Conservation (phyloP, 2,329 filamentous ascomycete species). For the Curvularia verruculosa region DNA sequence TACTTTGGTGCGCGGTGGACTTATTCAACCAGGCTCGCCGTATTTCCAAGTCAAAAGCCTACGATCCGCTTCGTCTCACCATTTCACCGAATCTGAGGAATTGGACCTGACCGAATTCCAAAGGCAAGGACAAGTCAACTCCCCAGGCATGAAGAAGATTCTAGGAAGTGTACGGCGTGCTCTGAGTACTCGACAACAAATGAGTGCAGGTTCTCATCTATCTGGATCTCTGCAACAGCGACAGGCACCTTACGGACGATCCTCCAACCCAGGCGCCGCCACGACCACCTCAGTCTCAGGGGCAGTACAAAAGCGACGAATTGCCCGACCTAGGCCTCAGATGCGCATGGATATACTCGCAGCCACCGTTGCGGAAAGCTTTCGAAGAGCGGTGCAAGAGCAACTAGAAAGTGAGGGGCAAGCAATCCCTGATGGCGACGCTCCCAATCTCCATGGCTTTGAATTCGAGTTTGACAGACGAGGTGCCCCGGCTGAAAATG, state of each 20-base stretch:
- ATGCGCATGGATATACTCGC: constrained; percentile 81
- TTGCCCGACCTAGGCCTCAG: constrained; percentile 47
- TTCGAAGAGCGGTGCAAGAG: constrained; percentile 75
- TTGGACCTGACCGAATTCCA: constrained; percentile 29
- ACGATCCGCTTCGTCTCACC: constrained; percentile 41
- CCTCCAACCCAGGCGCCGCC: constrained; percentile 38
- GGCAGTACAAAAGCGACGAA: constrained; percentile 42
- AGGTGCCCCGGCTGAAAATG: constrained; percentile 19
- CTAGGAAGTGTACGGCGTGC: constrained; percentile 85
- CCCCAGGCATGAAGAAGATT: constrained; percentile 81
- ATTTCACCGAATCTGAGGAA: constrained; percentile 41
- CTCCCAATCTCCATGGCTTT: constrained; percentile 40
- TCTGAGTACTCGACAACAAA: constrained; percentile 65
- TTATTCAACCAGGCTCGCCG: constrained; percentile 81
- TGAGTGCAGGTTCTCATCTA: constrained; percentile 32
- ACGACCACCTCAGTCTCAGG: constrained; percentile 34
- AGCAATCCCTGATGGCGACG: constrained; percentile 20
- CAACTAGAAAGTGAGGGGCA: constrained; percentile 53
- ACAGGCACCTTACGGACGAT: constrained; percentile 33
- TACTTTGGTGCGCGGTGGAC: constrained; percentile 83
- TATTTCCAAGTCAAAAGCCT: constrained; percentile 67
- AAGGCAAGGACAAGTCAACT: constrained; percentile 29
- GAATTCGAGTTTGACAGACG: constrained; percentile 46
- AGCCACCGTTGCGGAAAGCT: constrained; percentile 78
- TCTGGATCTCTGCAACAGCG: constrained; percentile 26